phyloP scores from a whole-genome alignment of 192 early-diverging fungal species.

The Linnemannia hyalina region DNA sequence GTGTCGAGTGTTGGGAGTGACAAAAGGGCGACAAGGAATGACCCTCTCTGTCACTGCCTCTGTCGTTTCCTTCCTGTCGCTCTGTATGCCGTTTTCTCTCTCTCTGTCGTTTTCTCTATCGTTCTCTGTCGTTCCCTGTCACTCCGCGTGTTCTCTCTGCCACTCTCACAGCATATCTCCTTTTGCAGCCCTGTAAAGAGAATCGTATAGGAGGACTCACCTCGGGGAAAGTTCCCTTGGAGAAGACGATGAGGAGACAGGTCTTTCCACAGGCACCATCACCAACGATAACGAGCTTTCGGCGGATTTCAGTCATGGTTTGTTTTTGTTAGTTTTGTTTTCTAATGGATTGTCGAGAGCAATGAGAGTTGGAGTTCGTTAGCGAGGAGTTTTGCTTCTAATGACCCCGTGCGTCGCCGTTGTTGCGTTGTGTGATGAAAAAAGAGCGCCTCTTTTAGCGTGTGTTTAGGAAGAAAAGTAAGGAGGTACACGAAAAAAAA shows the following conservation, averaged over 20 bases:
- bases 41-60: no score
- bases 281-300: constrained; percentile 92
- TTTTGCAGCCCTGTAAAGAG: not conserved
- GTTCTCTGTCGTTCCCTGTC: no score
- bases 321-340: not conserved
- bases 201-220: constrained; percentile 51
- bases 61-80: no score
- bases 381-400: not conserved
- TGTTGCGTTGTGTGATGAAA: not conserved
- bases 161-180: no score
- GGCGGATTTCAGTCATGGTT: constrained; percentile 73
- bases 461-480: not conserved
- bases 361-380: not conserved
- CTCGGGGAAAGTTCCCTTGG: constrained; percentile 87
- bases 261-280: constrained; percentile 95
- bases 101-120: no score
- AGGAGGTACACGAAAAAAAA: not conserved
- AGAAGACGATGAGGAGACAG: constrained; percentile 86
- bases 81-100: no score
- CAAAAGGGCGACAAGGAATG: no score
- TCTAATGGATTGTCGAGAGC: no score
- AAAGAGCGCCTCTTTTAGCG: not conserved
- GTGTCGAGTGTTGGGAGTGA: no score
- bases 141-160: no score
- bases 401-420: not conserved